These are phyloP conservation scores for Fagus crenata DNA, from an alignment of 306 rosid species.

Conservation along the genomic window DNA sequence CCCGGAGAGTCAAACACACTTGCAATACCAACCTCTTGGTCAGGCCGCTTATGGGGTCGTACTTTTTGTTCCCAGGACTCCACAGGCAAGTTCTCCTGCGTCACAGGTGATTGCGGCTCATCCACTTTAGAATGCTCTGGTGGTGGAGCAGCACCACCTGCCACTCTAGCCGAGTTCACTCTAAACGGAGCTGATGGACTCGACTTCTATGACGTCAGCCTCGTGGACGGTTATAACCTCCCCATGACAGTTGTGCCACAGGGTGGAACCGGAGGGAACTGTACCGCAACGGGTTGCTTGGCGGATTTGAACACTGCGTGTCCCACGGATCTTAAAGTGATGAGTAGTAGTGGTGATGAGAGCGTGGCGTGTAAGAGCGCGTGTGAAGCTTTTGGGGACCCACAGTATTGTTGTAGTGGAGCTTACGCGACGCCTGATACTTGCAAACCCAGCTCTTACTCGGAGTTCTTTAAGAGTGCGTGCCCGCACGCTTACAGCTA, in stretches of 20 bases:
- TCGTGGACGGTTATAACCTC: conserved; percentile 88
- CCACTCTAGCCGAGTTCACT: conserved; percentile 73
- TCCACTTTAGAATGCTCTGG: conserved; percentile 59
- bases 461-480: conserved; percentile 63
- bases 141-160: conserved; percentile 55
- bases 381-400: conserved; percentile 82
- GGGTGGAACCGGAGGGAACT: conserved; percentile 59
- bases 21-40: conserved; percentile 59
- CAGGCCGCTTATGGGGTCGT: conserved; percentile 90
- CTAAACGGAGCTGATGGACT: conserved; percentile 65
- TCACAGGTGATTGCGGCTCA: conserved; percentile 81
- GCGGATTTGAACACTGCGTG: conserved; percentile 65
- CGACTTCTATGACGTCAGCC: conserved; percentile 88
- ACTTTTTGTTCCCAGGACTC: conserved; percentile 57
- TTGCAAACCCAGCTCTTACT: conserved; percentile 72
- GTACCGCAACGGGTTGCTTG: conserved; percentile 66
- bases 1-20: conserved; percentile 51
- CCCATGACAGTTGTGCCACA: conserved; percentile 58
- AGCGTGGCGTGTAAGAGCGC: conserved; percentile 90
- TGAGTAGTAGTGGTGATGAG: conserved; percentile 14
- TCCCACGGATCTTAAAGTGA: conserved; percentile 61
- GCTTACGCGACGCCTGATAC: conserved; percentile 60
- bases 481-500: conserved; percentile 90
- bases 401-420: conserved; percentile 80
- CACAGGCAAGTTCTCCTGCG: conserved; percentile 61